Base-by-base conservation (phyloP, 345 rosid species). In the Sisymbrium altissimum region DNA sequence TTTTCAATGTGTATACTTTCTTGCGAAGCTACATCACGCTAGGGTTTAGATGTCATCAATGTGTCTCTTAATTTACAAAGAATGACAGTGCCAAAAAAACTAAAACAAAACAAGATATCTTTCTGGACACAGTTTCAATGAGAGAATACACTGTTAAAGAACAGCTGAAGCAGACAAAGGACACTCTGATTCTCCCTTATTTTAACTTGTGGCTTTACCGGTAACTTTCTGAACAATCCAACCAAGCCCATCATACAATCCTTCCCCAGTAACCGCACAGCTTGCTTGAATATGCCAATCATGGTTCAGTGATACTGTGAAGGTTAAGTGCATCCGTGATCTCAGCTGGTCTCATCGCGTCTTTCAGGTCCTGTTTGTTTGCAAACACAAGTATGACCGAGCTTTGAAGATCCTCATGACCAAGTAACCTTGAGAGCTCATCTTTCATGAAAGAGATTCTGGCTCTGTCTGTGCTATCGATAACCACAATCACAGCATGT, bases 261-360 rank as follows among this genome's bases (percentile, higher is more conserved):
- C 99, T 19, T 95, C 97, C 17, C 97, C 97, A 8, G 95, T 91
- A 49, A 91, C 85, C 9, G 96, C 96, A 78, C 92, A 85, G 39
- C 97, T 89, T 64, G 97, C 88, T 87, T 92, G 97, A 56, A 94
- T 92, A 78, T 95, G 97, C 99, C 99, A 95, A 67, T 94, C 97
- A 64, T 94, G 97, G 72, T 83, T 94, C 86, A n/a, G 88, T 91
- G 76, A 94, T 94, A 81, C 88, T 85, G 68, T 89, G 98, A 64
- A 94, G 99, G 17, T 93, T 88, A 29, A 92, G 93, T 18, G 91
- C 88, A 64, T 92, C 96, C 0, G 97, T 87, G 56, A 89, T 89
- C 77, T 91, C 96, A 19, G 96, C 89, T 1, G 97, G 97, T 66
- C 90, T 83, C 99, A 92, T 92, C 13, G 97, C 97, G 64, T 90